Percentiles rank a stretch among this genome's conserved stretches.
phyloP scores from a whole-genome alignment of 345 rosid species.

The Eucalyptus cladocalyx region DNA sequence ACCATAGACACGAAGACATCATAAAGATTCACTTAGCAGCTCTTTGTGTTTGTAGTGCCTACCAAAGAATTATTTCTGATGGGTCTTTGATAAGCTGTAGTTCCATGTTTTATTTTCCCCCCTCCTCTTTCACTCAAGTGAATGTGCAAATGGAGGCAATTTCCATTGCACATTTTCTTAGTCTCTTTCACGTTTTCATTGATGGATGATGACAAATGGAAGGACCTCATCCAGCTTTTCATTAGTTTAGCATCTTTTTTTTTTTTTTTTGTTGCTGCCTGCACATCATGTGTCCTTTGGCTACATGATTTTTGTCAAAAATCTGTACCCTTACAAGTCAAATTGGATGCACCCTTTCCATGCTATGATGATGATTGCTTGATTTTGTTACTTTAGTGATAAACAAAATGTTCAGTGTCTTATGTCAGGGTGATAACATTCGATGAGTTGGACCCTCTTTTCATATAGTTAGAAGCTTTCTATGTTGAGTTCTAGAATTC shows the following conservation, averaged over 20 bases:
- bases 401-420: background rate
- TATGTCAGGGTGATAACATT: background rate
- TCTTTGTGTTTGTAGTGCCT: background rate
- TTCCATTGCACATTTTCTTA: background rate
- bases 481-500: background rate
- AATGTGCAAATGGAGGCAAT: background rate
- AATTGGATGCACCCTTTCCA: background rate
- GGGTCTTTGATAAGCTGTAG: background rate
- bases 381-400: background rate
- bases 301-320: background rate
- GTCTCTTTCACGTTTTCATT: background rate
- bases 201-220: background rate
- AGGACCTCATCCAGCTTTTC: background rate
- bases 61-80: background rate
- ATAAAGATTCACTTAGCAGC: background rate
- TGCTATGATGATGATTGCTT: background rate
- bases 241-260: background rate
- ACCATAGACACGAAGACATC: background rate
- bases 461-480: background rate
- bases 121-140: background rate
- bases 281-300: background rate
- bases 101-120: background rate
- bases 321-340: background rate
- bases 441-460: background rate
- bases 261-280: background rate